Evolutionary conservation across 2,329 filamentous ascomycete species (phyloP).

Genomic region (Pseudogymnoascus sp.): DNA sequence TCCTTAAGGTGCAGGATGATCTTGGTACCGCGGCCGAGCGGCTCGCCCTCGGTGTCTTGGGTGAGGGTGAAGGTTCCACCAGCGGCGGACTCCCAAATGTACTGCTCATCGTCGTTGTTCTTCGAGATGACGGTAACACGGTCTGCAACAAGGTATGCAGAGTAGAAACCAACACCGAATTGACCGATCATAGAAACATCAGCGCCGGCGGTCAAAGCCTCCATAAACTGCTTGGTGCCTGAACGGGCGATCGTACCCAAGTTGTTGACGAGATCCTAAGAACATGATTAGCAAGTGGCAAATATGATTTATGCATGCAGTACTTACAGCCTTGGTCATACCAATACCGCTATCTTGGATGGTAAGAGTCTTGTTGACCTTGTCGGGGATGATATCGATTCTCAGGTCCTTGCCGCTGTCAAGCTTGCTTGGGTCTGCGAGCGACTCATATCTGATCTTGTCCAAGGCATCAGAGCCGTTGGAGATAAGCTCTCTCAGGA

Average conservation of each 20-base stretch:
- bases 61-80: slow-evolving; percentile 95
- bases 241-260: slow-evolving; percentile 98
- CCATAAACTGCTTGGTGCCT: slow-evolving; percentile 99
- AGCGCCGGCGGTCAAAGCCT: slow-evolving; percentile 94
- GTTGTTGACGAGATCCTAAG: slow-evolving; percentile 96
- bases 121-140: slow-evolving; percentile 92
- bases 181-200: slow-evolving; percentile 99
- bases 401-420: slow-evolving; percentile 96
- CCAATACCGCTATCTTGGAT: slow-evolving; percentile 98
- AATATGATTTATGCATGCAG: not conserved
- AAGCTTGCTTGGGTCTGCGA: slow-evolving; percentile 95
- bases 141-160: slow-evolving; percentile 98
- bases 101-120: slow-evolving; percentile 99
- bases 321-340: slow-evolving; percentile 98
- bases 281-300: slow-evolving; percentile 31
- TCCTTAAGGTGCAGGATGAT: slow-evolving; percentile 99
- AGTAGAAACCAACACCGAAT: slow-evolving; percentile 99
- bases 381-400: slow-evolving; percentile 97
- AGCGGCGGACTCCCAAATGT: slow-evolving; percentile 96
- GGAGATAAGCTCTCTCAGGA: slow-evolving; percentile 96
- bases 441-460: slow-evolving; percentile 98
- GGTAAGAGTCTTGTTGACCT: slow-evolving; percentile 94
- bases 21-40: slow-evolving; percentile 89
- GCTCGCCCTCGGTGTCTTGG: slow-evolving; percentile 84
- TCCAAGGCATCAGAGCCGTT: slow-evolving; percentile 98